phyloP scores from a whole-genome alignment of 768 basidiomycete species.

The Lactarius pseudohatsudake region DNA sequence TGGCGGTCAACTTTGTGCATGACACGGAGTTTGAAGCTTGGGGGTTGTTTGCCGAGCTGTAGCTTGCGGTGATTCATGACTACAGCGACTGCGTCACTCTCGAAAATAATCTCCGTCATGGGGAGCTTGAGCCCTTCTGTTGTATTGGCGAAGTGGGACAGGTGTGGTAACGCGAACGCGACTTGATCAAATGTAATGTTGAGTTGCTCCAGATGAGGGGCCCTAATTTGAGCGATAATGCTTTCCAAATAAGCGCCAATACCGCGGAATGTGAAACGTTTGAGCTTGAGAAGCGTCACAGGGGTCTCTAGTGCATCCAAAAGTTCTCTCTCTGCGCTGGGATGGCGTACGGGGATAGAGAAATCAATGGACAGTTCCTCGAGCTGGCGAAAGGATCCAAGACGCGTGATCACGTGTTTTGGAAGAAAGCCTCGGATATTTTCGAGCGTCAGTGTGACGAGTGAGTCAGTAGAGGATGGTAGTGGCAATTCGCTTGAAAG shows the following conservation, averaged over 20 bases:
- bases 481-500: background rate
- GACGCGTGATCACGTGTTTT: background rate
- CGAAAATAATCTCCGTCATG: background rate
- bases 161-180: background rate
- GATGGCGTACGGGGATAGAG: background rate
- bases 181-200: slow-evolving; percentile 2
- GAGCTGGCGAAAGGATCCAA: slow-evolving; percentile 5
- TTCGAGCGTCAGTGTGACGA: slow-evolving; percentile 5
- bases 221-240: background rate
- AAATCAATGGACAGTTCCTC: slow-evolving; percentile 14
- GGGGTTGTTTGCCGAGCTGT: background rate
- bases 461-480: background rate
- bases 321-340: background rate
- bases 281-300: slow-evolving; percentile 1
- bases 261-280: background rate
- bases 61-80: background rate
- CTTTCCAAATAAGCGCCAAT: background rate
- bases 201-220: background rate
- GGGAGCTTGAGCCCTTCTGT: background rate
- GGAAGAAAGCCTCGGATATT: background rate
- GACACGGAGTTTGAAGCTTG: background rate
- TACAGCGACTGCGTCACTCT: background rate
- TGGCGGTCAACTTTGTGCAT: no score
- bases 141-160: background rate
- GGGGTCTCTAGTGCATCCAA: background rate